Conservation (phyloP, 148 eudicot genomes). For the Chenopodium quinoa region DNA sequence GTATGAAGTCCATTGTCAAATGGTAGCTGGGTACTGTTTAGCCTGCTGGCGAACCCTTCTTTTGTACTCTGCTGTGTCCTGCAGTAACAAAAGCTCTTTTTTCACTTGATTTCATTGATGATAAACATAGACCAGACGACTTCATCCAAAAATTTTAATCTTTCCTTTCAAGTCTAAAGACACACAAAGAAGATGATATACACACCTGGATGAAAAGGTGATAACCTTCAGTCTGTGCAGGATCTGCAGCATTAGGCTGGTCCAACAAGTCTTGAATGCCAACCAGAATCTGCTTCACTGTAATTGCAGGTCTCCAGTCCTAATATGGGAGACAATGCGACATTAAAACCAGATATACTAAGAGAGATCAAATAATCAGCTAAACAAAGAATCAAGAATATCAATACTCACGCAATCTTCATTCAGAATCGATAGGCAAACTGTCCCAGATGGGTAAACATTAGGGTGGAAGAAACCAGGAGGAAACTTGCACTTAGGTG, state of each 20-base stretch:
- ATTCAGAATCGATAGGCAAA: conserved; percentile 78
- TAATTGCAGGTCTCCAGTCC: conserved; percentile 94
- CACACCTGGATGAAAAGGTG: conserved; percentile 71
- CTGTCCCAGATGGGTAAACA: conserved; percentile 83
- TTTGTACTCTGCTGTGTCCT: conserved; percentile 80
- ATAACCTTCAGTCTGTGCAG: conserved; percentile 86
- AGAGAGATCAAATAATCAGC: not conserved
- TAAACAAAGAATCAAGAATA: conserved; percentile 9
- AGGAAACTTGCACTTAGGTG: conserved; percentile 82
- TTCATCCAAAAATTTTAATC: not conserved
- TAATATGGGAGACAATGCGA: conserved; percentile 16
- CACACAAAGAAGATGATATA: not conserved
- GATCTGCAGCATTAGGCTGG: conserved; percentile 66
- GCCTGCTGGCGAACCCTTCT: conserved; percentile 77
- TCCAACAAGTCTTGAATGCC: conserved; percentile 85
- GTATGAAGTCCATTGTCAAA: conserved; percentile 24
- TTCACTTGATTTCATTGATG: not conserved
- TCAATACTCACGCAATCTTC: conserved; percentile 67
- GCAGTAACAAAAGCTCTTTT: conserved; percentile 19
- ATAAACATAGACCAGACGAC: not conserved
- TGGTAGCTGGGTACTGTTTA: conserved; percentile 54
- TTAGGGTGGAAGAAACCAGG: conserved; percentile 86
- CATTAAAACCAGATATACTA: not conserved
- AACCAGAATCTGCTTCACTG: conserved; percentile 82
- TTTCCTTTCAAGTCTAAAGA: not conserved